A percentile compares a stretch with the other conserved stretches of the same genome.
Evolutionary conservation across 202 grass and related monocot species (phyloP).

Genomic region (Musa balbisiana): DNA sequence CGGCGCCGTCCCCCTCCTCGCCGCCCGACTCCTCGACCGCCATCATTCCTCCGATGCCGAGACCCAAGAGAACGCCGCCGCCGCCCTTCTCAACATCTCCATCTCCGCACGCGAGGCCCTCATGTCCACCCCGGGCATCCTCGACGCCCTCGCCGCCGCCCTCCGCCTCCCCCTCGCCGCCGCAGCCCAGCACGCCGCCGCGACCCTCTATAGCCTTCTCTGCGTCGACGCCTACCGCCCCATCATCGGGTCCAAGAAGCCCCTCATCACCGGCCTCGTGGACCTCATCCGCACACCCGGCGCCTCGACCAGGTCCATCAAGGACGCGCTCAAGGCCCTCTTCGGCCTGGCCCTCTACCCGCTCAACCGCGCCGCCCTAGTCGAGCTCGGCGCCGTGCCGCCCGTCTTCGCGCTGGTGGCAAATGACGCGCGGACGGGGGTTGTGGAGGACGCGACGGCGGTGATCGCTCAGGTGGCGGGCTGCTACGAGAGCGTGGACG

Average conservation of each 20-base stretch:
- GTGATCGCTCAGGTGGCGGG: constrained; percentile 15
- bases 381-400: constrained; percentile 3
- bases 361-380: constrained; percentile 2
- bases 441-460: constrained; percentile 11
- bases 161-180: background rate
- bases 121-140: constrained; percentile 17
- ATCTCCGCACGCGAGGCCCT: constrained; percentile 4
- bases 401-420: constrained; percentile 6
- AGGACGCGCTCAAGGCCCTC: constrained; percentile 21
- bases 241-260: constrained; percentile 1
- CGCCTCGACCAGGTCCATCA: background rate
- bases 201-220: constrained; percentile 14
- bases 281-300: background rate
- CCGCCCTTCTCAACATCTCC: constrained; percentile 13
- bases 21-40: constrained; percentile 31
- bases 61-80: background rate
- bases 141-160: constrained; percentile 10
- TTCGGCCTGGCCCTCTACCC: constrained; percentile 14
- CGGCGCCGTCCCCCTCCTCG: constrained; percentile 55
- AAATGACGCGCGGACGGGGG: background rate
- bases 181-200: constrained; percentile 2
- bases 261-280: background rate
- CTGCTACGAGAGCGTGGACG: constrained; percentile 19
- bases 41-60: background rate
- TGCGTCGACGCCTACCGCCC: constrained; percentile 2